Base-by-base conservation (phyloP, 805 yeast species). In the Candida qinlingensis region DNA sequence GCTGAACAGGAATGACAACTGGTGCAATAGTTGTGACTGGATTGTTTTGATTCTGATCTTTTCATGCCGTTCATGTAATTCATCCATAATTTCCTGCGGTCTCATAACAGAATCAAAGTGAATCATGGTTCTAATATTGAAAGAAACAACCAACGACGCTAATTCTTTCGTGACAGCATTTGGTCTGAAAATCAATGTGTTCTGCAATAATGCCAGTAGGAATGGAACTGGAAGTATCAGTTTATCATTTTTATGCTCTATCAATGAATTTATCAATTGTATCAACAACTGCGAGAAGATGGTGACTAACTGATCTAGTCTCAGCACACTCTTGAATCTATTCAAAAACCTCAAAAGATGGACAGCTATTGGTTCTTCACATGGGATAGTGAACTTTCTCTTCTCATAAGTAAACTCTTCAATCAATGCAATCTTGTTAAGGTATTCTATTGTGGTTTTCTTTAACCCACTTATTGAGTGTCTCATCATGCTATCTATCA, bases 151-250 rank as follows among this genome's bases (percentile, higher is more conserved):
- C n/a, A 11, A 42, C 7, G 28, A n/a, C 5, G 45, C 36, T 9
- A 44, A 19, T 74, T 67, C 11, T 60, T 57, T 36, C 57, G 63
- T 69, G 1, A 83, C 71, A 1, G 92, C 90, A 48, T 77, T 76
- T 1, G 87, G 83, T 58, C 87, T 70, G 63, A 81, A 87, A 25
- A 64, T 71, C 6, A 84, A 62, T 1, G 80, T 58, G 45, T 78
- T 77, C 54, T 80, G 80, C 37, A 85, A 66, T 37, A 86, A 55
- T 1, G 85, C 71, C 2, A 84, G 58, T 11, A 86, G 53, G 58
- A 81, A 84, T 1, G 94, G 94, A 4, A 82, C 68, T 0, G 82
- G 62, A 1, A 75, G 52, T 7, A 37, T 36, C 3, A 52, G 42
- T 12, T 50, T 45, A 19, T 45, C 49, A 12, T 51, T 42, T 12